A percentile compares a stretch with the other conserved stretches of the same genome.
Conservation (phyloP, 306 rosid species). For the Cajanus cajan region DNA sequence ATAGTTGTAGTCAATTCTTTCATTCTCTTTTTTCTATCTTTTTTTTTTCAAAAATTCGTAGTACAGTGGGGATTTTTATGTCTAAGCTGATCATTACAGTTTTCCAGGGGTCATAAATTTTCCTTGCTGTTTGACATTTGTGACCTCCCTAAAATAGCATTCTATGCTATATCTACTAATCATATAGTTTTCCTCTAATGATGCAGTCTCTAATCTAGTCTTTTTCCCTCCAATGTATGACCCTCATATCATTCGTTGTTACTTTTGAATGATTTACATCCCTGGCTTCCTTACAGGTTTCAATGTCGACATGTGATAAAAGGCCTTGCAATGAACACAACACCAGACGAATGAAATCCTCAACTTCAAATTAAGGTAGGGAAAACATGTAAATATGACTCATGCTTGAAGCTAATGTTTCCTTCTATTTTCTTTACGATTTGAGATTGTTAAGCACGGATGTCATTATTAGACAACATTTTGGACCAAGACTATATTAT, state of each 20-base stretch:
- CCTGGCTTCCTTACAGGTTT: conserved; percentile 57
- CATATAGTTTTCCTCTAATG: conserved; percentile 8
- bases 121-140: neutral
- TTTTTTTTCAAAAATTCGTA: neutral
- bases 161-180: neutral
- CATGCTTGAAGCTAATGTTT: conserved; percentile 8
- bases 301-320: conserved; percentile 90
- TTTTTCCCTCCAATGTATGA: neutral
- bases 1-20: neutral
- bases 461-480: neutral
- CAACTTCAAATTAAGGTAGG: neutral
- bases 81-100: neutral
- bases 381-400: conserved; percentile 25
- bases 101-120: conserved; percentile 10
- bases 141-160: conserved; percentile 23
- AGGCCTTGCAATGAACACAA: conserved; percentile 65
- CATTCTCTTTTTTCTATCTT: too few species aligned
- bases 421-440: conserved; percentile 6
- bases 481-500: neutral
- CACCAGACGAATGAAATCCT: conserved; percentile 59
- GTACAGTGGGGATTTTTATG: neutral
- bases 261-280: conserved; percentile 4
- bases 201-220: neutral
- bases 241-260: neutral
- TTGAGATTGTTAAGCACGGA: conserved; percentile 13